These are phyloP conservation scores for Sideroxylon spinosum DNA, from an alignment of 179 eudicot genomes.

Conservation along the genomic window DNA sequence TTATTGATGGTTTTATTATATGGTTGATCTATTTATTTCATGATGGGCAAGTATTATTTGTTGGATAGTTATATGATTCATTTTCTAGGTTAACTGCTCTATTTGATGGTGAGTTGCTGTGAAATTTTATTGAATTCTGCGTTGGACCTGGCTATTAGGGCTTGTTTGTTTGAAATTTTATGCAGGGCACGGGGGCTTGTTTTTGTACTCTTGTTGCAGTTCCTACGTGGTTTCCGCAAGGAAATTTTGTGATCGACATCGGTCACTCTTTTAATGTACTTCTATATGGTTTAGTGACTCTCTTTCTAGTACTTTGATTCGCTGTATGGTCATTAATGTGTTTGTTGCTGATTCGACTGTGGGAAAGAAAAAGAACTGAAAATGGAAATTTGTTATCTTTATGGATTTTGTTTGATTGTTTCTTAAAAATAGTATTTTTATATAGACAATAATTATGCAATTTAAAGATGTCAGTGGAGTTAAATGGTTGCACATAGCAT, in stretches of 20 bases:
- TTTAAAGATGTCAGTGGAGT: not conserved
- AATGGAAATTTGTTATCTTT: not conserved
- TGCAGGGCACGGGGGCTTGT: too few species aligned
- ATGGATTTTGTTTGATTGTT: not conserved
- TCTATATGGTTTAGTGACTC: not conserved
- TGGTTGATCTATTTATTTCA: constrained; percentile 5
- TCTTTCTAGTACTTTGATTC: not conserved
- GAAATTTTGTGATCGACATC: not conserved
- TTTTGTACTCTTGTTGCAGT: too few species aligned
- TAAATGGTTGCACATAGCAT: not conserved
- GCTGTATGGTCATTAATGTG: not conserved
- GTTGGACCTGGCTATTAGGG: not conserved
- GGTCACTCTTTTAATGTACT: too few species aligned
- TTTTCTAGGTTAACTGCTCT: constrained; percentile 3
- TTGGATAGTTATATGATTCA: not conserved
- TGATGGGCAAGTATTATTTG: constrained; percentile 1
- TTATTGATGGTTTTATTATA: not conserved
- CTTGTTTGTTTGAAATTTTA: not conserved
- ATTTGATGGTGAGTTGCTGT: constrained; percentile 4
- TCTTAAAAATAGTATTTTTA: not conserved
- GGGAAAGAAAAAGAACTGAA: not conserved
- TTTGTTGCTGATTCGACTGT: not conserved
- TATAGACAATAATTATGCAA: not conserved
- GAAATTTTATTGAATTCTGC: not conserved
- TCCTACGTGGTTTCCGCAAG: too few species aligned